Evolutionary conservation across 805 yeast genomes (phyloP), one percentile per base, ranked within the genome.

Genomic region (Candida coquimbonensis): DNA sequence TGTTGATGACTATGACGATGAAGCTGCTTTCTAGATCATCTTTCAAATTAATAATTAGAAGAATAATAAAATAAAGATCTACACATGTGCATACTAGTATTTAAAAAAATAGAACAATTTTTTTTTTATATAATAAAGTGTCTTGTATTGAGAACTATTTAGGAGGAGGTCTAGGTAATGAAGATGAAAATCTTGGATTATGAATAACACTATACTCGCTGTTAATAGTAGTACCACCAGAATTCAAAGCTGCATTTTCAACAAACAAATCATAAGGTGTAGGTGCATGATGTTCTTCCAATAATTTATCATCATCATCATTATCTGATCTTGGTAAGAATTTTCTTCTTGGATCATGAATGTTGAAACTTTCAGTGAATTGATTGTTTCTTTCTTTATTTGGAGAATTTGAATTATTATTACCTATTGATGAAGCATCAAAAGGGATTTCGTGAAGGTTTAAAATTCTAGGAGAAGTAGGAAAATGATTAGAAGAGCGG

Each of bases 1-100:
- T 43, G 78, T 71, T 37, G 79, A 74, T 42, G 77, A 72, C 39
- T 74, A 67, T 32, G 77, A 74, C 32, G 81, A 78, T 46, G 82
- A 77, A 57, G 82, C 83, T n/a, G 83, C 80, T 4, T 78, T 21
- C n/a, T 35, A 19, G 13, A 9, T 7, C 24, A 21, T 4, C 24
- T 21, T 21, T 7, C 12, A 8, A n/a, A 16, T 13, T 32, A 32
- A 13, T 32, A n/a, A 7, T n/a, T 3, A 3, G 5, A 21, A 21
- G 24, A 21, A 21, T 6, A 21, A 6, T 21, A 21, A 21, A 41
- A 31, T 14, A 37, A 34, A 39, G 21, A 21, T 13, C 24, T 27
- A 8, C 27, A 33, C 49, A 47, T 40, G 49, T 45, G 19, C 21
- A 39, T 16, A 24, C 36, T 9, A 51, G 39, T 9, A 43, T 40